Evolutionary conservation across 495 filamentous ascomycete genomes (phyloP), one percentile per base, ranked within the genome.

Genomic region (Neurospora discreta): DNA sequence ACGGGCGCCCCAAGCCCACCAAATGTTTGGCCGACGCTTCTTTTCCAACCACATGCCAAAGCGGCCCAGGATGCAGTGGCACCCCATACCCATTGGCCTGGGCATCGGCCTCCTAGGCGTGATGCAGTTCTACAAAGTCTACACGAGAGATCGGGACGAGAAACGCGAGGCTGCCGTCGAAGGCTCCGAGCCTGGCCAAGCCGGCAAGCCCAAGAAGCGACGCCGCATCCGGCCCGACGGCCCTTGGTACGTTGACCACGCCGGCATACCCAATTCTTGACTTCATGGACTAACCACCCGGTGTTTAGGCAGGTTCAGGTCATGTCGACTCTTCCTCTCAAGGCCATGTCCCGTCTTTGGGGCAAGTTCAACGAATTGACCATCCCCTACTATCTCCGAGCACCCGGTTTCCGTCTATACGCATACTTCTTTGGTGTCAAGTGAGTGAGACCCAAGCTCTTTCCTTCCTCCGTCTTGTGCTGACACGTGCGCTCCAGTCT

Each of bases 381-480:
- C 52, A 92, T 99, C 58, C 95, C 95, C 1, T 93, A 94, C 82
- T 93, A 92, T 79, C 86, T 98, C 58, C 91, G 95, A 33, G 86
- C 93, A 0, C 95, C 96, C 20, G 95, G 96, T n/a, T 99, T 99
- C 81, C 93, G 91, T 74, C 84, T 99, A 16, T 99, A 99, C 79
- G 88, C 93, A 3, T 97, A 85, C 81, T 85, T 95, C 33, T 99
- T 99, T 77, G 96, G 95, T 5, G 95, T 97, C 75, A 96, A 97
- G 87, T 89, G 79, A 75, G 84, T 74, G 20, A 23, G 5, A 18
- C 60, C 36, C 26, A 3, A 36, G 4, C 16, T 20, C 39, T 6
- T 8, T 9, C 33, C 52, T 4, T 39, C 43, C n/a, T 58, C 26
- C 68, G 13, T 60, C 52, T 10, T 30, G 23, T 71, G 43, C 72